Evolutionary conservation across 2,329 filamentous ascomycete species (phyloP), one percentile per base, ranked within the genome.

Genomic region (Tolypocladium amazonense): DNA sequence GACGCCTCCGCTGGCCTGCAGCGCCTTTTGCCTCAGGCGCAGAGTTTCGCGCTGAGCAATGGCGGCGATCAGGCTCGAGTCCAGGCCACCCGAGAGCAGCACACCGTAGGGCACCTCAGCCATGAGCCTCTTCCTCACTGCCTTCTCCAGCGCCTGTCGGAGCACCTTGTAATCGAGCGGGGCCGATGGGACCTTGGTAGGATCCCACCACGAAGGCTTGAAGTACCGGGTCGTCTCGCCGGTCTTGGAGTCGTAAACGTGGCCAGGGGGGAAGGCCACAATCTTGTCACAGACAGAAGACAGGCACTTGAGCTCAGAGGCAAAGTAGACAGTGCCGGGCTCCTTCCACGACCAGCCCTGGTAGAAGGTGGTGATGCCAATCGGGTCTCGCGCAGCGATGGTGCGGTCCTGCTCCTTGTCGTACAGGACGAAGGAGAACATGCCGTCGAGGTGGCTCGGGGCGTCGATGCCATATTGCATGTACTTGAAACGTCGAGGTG

Each of bases 391-490:
- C 59, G 94, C 94, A 61, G 94, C 94, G 71, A 99, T 86, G 63
- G 92, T 89, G 66, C 94, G 88, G 80, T 99, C 89, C 75, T 92
- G 86, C 67, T 85, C 88, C 84, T 96, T 96, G 80, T 99, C 94
- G 77, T 96, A 96, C 58, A 99, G 84, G 60, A 99, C 92, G 79
- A 95, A 99, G 20, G 93, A 97, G 84, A 99, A 99, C 94, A 99
- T 99, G 79, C 94, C 94, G 74, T 99, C 94, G 67, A 99, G 86
- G 76, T 91, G 82, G 77, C 93, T 94, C 63, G 94, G 92, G 61
- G 93, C 91, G 71, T 97, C 92, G 67, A 95, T 82, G 70, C 87
- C 94, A 83, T 95, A 85, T 77, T 97, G 87, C 79, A 92, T 84
- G 74, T 99, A 99, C 90, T 96, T 61, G 18, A 50, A 30, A 23